Evolutionary conservation across 139 green algal species (phyloP).

Genomic region (Asterochloris sp.): DNA sequence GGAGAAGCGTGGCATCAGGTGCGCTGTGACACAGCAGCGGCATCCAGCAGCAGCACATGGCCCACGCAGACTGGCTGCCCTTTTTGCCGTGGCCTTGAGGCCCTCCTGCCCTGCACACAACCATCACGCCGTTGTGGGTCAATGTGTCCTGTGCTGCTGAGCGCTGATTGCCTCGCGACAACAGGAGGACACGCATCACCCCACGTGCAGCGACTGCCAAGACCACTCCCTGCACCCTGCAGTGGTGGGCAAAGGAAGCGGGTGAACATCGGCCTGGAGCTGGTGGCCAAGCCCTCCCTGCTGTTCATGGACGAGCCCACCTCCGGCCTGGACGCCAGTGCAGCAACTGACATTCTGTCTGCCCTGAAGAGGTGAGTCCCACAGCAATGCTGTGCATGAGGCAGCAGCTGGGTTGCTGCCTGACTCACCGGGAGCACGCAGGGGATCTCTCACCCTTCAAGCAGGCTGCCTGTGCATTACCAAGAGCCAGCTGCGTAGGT

Average conservation of each 20-base stretch:
- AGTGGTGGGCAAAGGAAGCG: constrained; percentile 80
- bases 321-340: constrained; percentile 59
- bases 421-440: no score
- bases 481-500: no score
- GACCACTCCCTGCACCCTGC: not conserved
- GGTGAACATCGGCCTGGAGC: constrained; percentile 75
- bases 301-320: constrained; percentile 69
- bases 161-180: no score
- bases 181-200: no score
- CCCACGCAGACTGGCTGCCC: not conserved
- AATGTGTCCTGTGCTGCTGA: no score
- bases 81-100: not conserved
- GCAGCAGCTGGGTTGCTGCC: no score
- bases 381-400: not conserved
- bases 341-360: constrained; percentile 65
- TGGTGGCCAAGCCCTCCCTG: constrained; percentile 61
- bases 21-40: not conserved
- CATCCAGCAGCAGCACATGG: not conserved
- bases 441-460: no score
- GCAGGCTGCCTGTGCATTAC: no score
- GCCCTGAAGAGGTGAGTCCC: constrained; percentile 29
- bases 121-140: no score
- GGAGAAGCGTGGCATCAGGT: constrained; percentile 49
- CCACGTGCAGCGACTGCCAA: not conserved
- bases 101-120: not conserved